phyloP scores from a whole-genome alignment of 176 grass and related monocot genomes.

The Paspalum notatum region DNA sequence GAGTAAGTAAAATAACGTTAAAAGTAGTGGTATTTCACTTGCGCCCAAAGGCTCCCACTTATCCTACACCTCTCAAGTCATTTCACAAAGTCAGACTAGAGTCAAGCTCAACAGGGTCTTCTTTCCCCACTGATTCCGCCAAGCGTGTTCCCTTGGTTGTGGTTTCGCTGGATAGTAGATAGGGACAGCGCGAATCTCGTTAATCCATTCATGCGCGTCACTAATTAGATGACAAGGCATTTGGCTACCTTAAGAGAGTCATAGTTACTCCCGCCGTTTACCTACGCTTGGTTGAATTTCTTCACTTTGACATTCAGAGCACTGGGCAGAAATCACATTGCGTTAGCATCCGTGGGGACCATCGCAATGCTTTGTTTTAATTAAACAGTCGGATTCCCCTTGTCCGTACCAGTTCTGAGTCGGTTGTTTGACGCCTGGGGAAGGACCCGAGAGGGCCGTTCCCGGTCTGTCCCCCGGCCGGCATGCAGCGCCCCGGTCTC shows the following conservation, averaged over 20 bases:
- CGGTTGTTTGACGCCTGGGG: slow-evolving; percentile 56
- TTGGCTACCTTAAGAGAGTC: slow-evolving; percentile 91
- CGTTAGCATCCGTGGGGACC: slow-evolving; percentile 62
- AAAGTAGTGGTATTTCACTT: slow-evolving; percentile 85
- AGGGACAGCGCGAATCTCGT: slow-evolving; percentile 46
- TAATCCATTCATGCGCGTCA: slow-evolving; percentile 79
- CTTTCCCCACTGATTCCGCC: too few relatives aligned
- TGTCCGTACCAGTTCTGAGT: slow-evolving; percentile 72
- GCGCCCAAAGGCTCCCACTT: slow-evolving; percentile 21
- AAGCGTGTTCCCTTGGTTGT: too few relatives aligned
- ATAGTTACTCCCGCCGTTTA: slow-evolving; percentile 87
- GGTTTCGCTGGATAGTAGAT: slow-evolving; percentile 34
- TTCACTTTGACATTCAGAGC: slow-evolving; percentile 88
- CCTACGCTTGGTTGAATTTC: slow-evolving; percentile 79
- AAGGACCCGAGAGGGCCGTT: background rate
- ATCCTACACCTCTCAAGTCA: slow-evolving; percentile 30
- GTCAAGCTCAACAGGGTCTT: too few relatives aligned
- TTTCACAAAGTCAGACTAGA: slow-evolving; percentile 1
- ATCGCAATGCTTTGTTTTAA: slow-evolving; percentile 82
- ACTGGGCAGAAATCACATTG: slow-evolving; percentile 78
- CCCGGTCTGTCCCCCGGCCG: too few relatives aligned
- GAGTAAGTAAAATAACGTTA: slow-evolving; percentile 83
- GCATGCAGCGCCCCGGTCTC: too few relatives aligned
- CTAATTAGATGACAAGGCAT: slow-evolving; percentile 73
- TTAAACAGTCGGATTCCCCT: slow-evolving; percentile 81